phyloP scores from a whole-genome alignment of 352 stramenopile genomes.

The Globisporangium radiosum region DNA sequence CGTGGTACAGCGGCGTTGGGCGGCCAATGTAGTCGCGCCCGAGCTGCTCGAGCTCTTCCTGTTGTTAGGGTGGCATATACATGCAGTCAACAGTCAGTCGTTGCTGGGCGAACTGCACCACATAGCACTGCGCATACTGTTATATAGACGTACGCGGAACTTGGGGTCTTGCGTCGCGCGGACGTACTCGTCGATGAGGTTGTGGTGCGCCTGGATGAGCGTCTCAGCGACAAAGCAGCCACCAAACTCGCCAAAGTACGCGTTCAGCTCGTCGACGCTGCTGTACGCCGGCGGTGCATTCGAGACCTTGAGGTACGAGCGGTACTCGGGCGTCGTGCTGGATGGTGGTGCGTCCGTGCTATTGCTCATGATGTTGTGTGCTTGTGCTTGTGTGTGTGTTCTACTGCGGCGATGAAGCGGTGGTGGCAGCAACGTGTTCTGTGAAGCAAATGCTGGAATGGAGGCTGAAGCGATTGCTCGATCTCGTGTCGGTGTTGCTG shows the following conservation, averaged over 20 bases:
- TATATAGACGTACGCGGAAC: conserved; percentile 52
- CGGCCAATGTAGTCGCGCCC: conserved; percentile 90
- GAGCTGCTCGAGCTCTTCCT: conserved; percentile 94
- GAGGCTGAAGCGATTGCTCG: not conserved
- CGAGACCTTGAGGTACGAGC: conserved; percentile 53
- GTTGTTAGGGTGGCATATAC: not conserved
- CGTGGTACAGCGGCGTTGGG: conserved; percentile 96
- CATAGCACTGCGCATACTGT: no score
- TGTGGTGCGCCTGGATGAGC: conserved; percentile 93
- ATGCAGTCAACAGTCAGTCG: not conserved
- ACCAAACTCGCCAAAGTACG: conserved; percentile 93
- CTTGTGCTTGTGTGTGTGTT: not conserved
- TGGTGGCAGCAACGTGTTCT: not conserved
- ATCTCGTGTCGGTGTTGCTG: not conserved
- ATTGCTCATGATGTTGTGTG: not conserved
- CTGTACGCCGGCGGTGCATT: conserved; percentile 73
- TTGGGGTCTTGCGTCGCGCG: conserved; percentile 91
- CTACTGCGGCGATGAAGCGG: not conserved
- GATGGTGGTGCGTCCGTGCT: not conserved
- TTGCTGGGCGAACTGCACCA: not conserved
- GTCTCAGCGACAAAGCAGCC: conserved; percentile 98
- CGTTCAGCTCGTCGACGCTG: conserved; percentile 50
- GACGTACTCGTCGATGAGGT: conserved; percentile 93
- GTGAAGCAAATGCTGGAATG: not conserved
- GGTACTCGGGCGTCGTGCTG: conserved; percentile 12